phyloP scores from a whole-genome alignment of 495 filamentous ascomycete species.

The Aspergillus kassunensis region DNA sequence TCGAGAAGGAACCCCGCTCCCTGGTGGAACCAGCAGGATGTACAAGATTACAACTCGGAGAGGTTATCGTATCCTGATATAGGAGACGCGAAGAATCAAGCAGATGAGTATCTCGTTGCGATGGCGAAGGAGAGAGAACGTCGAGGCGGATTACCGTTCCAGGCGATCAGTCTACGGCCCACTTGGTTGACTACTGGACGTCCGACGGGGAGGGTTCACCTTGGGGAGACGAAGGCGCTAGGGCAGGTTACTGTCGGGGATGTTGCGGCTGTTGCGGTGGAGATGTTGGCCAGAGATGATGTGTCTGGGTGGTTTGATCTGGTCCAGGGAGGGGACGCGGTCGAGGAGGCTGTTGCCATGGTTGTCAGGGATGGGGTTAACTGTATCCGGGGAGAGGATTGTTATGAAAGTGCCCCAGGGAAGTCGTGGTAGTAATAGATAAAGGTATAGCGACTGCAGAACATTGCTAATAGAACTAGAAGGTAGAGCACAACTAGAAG shows the following conservation, averaged over 20 bases:
- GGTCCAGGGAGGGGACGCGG: conserved; percentile 41
- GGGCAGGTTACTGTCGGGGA: conserved; percentile 51
- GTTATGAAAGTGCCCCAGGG: too few species aligned
- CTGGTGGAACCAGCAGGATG: neutral
- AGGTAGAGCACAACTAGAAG: too few species aligned
- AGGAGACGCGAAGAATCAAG: conserved; percentile 59
- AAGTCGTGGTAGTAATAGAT: too few species aligned
- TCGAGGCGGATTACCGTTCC: conserved; percentile 29
- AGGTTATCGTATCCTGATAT: conserved; percentile 43
- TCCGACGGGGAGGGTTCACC: conserved; percentile 47
- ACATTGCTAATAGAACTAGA: too few species aligned
- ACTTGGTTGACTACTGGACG: conserved; percentile 47
- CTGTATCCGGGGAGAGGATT: conserved; percentile 52
- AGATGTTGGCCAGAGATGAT: conserved; percentile 47
- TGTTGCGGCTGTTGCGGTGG: conserved; percentile 54
- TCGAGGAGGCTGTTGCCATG: conserved; percentile 50
- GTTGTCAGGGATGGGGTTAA: conserved; percentile 51
- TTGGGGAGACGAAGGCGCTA: conserved; percentile 51
- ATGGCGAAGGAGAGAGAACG: conserved; percentile 32
- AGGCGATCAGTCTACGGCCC: conserved; percentile 57
- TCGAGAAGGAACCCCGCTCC: conserved; percentile 32
- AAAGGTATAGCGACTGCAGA: too few species aligned
- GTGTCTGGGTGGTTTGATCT: conserved; percentile 49
- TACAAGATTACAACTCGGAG: neutral
- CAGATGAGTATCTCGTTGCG: conserved; percentile 58